Conservation (phyloP, 495 filamentous ascomycete genomes). For the Penicillium riverlandense region DNA sequence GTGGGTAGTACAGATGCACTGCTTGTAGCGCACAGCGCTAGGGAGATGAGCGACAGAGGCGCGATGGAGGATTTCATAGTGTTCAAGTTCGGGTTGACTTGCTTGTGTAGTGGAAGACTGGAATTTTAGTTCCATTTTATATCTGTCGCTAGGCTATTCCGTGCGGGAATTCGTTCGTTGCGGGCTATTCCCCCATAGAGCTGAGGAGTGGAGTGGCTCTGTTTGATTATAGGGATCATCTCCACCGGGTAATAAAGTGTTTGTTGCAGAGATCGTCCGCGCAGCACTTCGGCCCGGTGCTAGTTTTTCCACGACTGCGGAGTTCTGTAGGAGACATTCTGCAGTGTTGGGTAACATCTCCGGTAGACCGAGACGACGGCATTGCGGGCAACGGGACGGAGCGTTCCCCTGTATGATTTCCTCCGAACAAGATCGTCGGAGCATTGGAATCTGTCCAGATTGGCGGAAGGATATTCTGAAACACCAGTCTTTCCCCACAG, state of each 20-base stretch:
- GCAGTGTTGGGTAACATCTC: no score
- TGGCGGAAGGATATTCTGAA: no score
- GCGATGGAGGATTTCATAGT: conserved; percentile 29
- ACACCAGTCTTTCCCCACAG: no score
- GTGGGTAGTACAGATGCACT: conserved; percentile 29
- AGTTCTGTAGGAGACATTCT: conserved; percentile 7
- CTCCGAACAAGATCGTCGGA: no score
- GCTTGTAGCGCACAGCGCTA: conserved; percentile 24
- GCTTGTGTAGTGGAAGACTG: not conserved
- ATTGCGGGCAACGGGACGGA: no score
- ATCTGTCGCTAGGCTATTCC: not conserved
- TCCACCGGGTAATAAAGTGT: conserved; percentile 4
- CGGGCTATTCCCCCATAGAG: conserved; percentile 11
- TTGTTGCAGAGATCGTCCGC: not conserved
- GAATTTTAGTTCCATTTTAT: conserved; percentile 3
- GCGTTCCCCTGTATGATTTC: no score
- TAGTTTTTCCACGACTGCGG: conserved; percentile 15
- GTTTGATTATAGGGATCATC: conserved; percentile 3
- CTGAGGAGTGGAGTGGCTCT: conserved; percentile 2
- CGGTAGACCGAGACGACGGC: no score
- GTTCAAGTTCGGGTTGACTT: not conserved
- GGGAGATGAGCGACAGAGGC: conserved; percentile 15
- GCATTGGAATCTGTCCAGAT: no score
- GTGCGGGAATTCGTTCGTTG: not conserved
- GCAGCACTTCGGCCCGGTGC: not conserved